phyloP scores from a whole-genome alignment of 768 basidiomycete species.

The Termitomyces sp. region DNA sequence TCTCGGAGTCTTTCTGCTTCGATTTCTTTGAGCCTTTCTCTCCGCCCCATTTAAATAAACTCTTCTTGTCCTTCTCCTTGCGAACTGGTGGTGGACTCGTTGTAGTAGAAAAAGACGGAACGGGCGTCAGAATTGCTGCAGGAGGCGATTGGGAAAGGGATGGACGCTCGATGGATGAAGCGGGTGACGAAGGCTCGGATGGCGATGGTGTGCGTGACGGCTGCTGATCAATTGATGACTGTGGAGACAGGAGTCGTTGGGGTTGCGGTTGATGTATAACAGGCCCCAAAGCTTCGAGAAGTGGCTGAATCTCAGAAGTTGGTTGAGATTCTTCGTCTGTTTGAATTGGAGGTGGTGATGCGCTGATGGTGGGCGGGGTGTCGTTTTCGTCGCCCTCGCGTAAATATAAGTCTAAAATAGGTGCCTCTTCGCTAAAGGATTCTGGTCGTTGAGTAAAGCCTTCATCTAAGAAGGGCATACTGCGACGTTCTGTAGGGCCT shows the following conservation, averaged over 20 bases:
- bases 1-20: slow-evolving; percentile 12
- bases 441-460: slow-evolving; percentile 46
- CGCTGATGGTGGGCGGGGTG: slow-evolving; percentile 23
- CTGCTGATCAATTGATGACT: slow-evolving; percentile 27
- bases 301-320: slow-evolving; percentile 23
- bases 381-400: slow-evolving; percentile 39
- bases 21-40: slow-evolving; percentile 60
- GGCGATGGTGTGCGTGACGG: slow-evolving; percentile 62
- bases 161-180: slow-evolving; percentile 19
- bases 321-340: slow-evolving; percentile 14
- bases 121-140: slow-evolving; percentile 11
- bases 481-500: slow-evolving; percentile 24
- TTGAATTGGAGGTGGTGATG: slow-evolving; percentile 21
- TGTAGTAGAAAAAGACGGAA: slow-evolving; percentile 22
- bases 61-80: slow-evolving; percentile 72
- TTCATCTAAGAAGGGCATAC: slow-evolving; percentile 44
- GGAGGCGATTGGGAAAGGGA: slow-evolving; percentile 21
- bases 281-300: slow-evolving; percentile 30
- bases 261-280: slow-evolving; percentile 66
- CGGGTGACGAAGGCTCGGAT: slow-evolving; percentile 21
- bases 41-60: slow-evolving; percentile 63
- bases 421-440: slow-evolving; percentile 74
- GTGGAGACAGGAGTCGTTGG: slow-evolving; percentile 42
- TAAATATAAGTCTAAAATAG: slow-evolving; percentile 82
- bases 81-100: slow-evolving; percentile 33